Conservation (phyloP, 306 rosid species). For the Erythrophleum fordii region DNA sequence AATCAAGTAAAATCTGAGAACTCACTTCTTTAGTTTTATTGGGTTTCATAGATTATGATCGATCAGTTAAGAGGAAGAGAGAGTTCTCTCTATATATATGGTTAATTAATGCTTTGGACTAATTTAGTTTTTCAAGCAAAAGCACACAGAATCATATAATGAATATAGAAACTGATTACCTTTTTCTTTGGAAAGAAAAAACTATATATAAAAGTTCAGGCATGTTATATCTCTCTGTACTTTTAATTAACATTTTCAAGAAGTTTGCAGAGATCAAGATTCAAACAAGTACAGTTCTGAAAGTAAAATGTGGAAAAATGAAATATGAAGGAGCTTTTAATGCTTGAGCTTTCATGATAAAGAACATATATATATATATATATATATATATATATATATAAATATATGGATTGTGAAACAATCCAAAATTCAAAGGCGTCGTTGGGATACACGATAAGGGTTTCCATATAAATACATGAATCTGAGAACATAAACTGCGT, state of each 20-base stretch:
- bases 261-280: background rate
- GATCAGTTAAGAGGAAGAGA: no score
- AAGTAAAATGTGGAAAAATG: background rate
- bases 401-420: no score
- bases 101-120: background rate
- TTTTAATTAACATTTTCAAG: background rate
- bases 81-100: no score
- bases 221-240: background rate
- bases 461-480: background rate
- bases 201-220: background rate
- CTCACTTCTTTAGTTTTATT: no score
- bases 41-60: no score
- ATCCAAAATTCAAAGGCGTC: background rate
- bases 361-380: no score
- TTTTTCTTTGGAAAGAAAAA: background rate
- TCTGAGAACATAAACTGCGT: background rate
- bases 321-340: background rate
- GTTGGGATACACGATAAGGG: background rate
- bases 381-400: no score
- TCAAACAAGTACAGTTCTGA: background rate
- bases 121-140: background rate
- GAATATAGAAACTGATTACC: background rate
- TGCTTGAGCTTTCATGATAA: background rate
- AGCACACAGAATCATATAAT: background rate
- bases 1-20: no score